Base-by-base conservation (phyloP, 2,329 filamentous ascomycete species). In the Nakataea oryzae region DNA sequence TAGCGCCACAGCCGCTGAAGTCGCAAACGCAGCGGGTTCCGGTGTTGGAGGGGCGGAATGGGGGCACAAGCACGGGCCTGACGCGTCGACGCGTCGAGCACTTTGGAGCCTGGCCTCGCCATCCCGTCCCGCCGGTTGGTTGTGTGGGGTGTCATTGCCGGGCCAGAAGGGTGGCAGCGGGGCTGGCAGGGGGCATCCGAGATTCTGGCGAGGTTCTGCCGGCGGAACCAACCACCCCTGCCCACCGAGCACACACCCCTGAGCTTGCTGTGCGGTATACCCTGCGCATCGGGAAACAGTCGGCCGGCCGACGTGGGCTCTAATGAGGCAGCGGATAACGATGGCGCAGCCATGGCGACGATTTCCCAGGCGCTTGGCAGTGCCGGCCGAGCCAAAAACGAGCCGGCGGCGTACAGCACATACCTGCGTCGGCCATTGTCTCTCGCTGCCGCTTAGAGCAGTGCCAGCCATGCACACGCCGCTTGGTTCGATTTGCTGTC, bases 81-180 rank as follows among this genome's bases (percentile, higher is more conserved):
- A 66, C 65, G 65, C 66, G 65, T 64, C 63, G 61, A 67, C 66
- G 66, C 66, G 65, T 67, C 57, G 17, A 61, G 29, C 32, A 58
- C 32, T 32, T 34, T 57, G 21, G 30, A 9, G 21, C 41, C 41
- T 50, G 34, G 14, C 14, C n/a, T n/a, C n/a, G n/a, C 3, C 34
- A 41, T 5, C 21, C 34, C 34, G 34, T 41, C 34, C 34, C 34
- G 34, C 34, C 21, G 34, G 30, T 12, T 41, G 32, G 32, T 41
- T 9, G 12, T 41, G 32, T 8, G 32, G 32, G 32, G 6, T 8
- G 32, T 3, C 11, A 41, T 41, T 41, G 32, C 11, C 32, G 3
- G 32, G 3, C 32, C 32, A 17, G 41, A n/a, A n/a, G 7, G 2
- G 17, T 24, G 1, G 21, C 21, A 50, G 41, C 2, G 41, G 9